phyloP scores from a whole-genome alignment of 2,329 filamentous ascomycete species.

The Parascedosporium putredinis region DNA sequence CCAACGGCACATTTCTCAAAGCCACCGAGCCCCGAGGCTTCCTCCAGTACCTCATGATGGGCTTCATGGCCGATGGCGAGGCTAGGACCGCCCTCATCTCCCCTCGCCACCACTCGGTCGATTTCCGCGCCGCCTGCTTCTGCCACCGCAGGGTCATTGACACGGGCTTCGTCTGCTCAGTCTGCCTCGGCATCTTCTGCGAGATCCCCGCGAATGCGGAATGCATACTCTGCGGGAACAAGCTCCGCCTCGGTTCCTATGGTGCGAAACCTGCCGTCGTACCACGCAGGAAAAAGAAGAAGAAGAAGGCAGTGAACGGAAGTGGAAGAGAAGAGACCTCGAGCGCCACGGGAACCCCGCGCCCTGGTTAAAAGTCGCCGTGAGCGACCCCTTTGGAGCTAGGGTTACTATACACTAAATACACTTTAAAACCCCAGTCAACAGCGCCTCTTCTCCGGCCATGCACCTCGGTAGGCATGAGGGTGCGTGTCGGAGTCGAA shows the following conservation, averaged over 20 bases:
- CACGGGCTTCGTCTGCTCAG: slow-evolving; percentile 88
- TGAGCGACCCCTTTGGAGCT: too few species aligned
- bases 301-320: slow-evolving; percentile 52
- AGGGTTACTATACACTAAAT: too few species aligned
- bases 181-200: slow-evolving; percentile 93
- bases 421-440: too few species aligned
- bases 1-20: slow-evolving; percentile 44
- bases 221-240: slow-evolving; percentile 76
- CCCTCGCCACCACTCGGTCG: slow-evolving; percentile 76
- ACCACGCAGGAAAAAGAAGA: slow-evolving; percentile 63
- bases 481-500: too few species aligned
- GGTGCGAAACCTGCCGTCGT: slow-evolving; percentile 69
- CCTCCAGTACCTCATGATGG: slow-evolving; percentile 90
- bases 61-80: slow-evolving; percentile 60
- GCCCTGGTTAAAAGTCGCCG: slow-evolving; percentile 18
- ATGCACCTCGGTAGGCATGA: too few species aligned
- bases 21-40: slow-evolving; percentile 56
- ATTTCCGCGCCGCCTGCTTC: slow-evolving; percentile 97
- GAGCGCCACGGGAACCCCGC: slow-evolving; percentile 51
- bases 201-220: slow-evolving; percentile 48
- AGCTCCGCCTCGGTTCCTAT: slow-evolving; percentile 65
- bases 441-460: too few species aligned
- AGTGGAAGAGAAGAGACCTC: slow-evolving; percentile 43
- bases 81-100: slow-evolving; percentile 55
- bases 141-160: slow-evolving; percentile 88